Conservation (phyloP, 805 yeast genomes). For the Cephaloascus fragrans region DNA sequence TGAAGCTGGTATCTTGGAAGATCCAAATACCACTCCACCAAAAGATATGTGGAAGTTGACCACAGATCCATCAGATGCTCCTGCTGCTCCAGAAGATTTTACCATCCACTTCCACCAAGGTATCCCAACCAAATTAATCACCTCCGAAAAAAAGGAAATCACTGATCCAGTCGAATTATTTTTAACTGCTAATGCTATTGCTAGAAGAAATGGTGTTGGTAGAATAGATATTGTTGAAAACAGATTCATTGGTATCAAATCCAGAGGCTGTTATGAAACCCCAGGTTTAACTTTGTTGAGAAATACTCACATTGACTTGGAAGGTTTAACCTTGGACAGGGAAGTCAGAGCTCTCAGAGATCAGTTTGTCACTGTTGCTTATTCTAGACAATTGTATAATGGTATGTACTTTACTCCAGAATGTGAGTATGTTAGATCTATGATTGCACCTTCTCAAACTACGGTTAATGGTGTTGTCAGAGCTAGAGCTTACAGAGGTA, state of each 20-base stretch:
- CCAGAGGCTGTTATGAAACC: slow-evolving; percentile 99
- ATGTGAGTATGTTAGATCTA: slow-evolving; percentile 88
- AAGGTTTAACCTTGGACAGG: slow-evolving; percentile 94
- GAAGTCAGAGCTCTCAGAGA: slow-evolving; percentile 97
- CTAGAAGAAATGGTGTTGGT: slow-evolving; percentile 99
- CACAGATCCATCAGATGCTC: slow-evolving; percentile 92
- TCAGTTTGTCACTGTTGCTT: slow-evolving; percentile 86
- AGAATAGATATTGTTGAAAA: slow-evolving; percentile 98
- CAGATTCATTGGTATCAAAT: slow-evolving; percentile 97
- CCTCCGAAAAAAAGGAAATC: slow-evolving; percentile 42
- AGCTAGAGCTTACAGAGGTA: slow-evolving; percentile 89
- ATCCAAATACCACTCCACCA: slow-evolving; percentile 98
- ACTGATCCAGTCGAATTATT: slow-evolving; percentile 90
- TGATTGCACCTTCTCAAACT: slow-evolving; percentile 91
- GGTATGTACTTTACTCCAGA: slow-evolving; percentile 98
- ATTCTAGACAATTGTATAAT: slow-evolving; percentile 86
- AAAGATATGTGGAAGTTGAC: slow-evolving; percentile 99
- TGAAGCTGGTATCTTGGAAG: slow-evolving; percentile 99
- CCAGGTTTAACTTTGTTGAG: slow-evolving; percentile 96
- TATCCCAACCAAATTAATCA: slow-evolving; percentile 71
- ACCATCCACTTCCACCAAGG: slow-evolving; percentile 78
- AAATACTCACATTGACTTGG: slow-evolving; percentile 89
- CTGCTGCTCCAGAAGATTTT: slow-evolving; percentile 85
- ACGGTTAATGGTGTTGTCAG: slow-evolving; percentile 96
- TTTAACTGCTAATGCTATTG: slow-evolving; percentile 85